Conservation (phyloP, 2,329 filamentous ascomycete genomes). For the Fusarium abutilonis region DNA sequence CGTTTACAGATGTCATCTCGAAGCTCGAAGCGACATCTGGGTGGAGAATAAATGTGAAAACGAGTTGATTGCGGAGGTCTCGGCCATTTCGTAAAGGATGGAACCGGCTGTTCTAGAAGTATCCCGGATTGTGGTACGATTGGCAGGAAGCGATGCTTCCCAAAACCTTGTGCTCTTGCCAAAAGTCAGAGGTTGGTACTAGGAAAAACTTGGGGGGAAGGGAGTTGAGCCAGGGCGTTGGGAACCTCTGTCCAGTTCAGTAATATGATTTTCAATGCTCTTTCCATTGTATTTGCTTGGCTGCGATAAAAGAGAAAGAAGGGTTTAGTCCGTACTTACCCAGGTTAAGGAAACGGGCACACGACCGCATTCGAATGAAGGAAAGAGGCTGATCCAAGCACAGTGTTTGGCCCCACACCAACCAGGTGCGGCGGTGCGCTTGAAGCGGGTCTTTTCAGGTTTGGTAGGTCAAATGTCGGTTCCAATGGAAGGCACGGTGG, state of each 20-base stretch:
- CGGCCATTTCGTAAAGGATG: background rate
- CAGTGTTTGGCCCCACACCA: constrained; percentile 27
- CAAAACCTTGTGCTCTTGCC: background rate
- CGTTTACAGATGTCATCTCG: background rate
- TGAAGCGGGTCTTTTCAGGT: constrained; percentile 19
- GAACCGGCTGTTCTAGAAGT: constrained; percentile 11
- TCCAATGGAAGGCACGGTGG: background rate
- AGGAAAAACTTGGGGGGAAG: constrained; percentile 8
- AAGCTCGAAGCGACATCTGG: background rate
- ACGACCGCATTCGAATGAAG: constrained; percentile 8
- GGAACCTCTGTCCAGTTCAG: constrained; percentile 15
- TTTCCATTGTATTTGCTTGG: background rate
- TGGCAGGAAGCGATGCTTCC: constrained; percentile 17
- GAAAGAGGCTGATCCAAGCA: constrained; percentile 30
- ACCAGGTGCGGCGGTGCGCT: constrained; percentile 23
- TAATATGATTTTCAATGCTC: background rate
- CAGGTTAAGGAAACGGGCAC: constrained; percentile 22
- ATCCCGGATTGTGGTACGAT: constrained; percentile 28
- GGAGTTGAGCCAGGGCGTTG: constrained; percentile 17
- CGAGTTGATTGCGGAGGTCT: constrained; percentile 16
- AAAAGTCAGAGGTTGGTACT: too few species aligned
- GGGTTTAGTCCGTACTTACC: background rate
- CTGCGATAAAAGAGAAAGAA: background rate
- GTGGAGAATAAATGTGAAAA: background rate
- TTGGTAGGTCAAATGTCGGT: background rate